Evolutionary conservation across 169 alveolate species (phyloP), one percentile per base, ranked within the genome.

Genomic region (Plasmodium sp.): DNA sequence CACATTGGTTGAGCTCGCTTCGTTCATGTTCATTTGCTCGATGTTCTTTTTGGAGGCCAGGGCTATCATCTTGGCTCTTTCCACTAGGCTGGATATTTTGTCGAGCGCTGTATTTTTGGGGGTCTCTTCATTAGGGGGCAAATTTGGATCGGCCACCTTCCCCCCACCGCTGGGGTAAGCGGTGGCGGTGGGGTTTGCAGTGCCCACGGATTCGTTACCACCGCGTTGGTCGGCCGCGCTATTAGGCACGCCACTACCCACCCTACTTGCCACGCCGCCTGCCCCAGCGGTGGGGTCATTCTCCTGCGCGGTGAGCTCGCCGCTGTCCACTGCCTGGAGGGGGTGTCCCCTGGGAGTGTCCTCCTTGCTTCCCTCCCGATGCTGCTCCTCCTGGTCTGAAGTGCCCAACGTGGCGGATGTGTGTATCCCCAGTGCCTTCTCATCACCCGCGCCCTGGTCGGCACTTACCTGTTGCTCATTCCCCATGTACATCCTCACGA

Each of bases 1-100:
- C 12, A 90, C 71, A 90, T 58, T 81, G 36, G 56, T 27, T n/a
- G 27, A 33, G 22, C 33, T 77, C 56, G 5, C 83, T 33, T 90
- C 94, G 41, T 90, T 90, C 67, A 90, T 62, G 27, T 90, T 90
- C 94, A 90, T 90, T 67, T 90, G 90, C 34, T 90, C 91, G 22
- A 90, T 72, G 34, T 80, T 90, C 67, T 90, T 62, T 62, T 90
- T 79, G 12, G 94, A 90, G n/a, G 75, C 94, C 33, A 90, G 31
- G 16, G 94, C 94, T 58, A 90, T 81, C 58, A 51, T 81, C 74
- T 67, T 90, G 5, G 83, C 94, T 54, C 83, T 80, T 74, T 90
- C 80, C 41, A 90, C 94, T 39, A 90, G 33, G 6, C 43, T 41
- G 3, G 92, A 90, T 51, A 90, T 67, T 81, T 90, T 90, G n/a